phyloP scores from a whole-genome alignment of 805 yeast species.

The Candida vaughaniae region DNA sequence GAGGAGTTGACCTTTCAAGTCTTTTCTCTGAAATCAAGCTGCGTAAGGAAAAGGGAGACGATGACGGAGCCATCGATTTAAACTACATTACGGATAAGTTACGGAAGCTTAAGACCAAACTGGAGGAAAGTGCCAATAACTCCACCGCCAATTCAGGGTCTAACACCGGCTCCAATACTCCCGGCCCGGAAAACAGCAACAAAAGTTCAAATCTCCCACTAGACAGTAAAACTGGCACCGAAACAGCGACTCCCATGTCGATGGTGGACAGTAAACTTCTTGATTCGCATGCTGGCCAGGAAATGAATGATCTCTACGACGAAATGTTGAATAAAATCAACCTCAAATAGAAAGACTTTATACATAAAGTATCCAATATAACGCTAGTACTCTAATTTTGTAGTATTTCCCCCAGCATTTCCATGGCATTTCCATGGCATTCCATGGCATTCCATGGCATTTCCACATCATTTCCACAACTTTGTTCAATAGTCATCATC shows the following conservation, averaged over 20 bases:
- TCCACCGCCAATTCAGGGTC: no score
- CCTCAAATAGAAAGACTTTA: conserved; percentile 7
- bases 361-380: no score
- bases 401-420: no score
- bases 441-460: no score
- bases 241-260: conserved; percentile 5
- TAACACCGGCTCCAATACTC: not conserved
- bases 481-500: conserved; percentile 38
- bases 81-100: conserved; percentile 19
- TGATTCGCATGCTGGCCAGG: conserved; percentile 4
- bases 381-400: no score
- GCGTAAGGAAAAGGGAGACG: conserved; percentile 9
- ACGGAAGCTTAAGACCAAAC: conserved; percentile 3
- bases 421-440: no score
- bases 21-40: conserved; percentile 15
- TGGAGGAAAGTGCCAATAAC: no score
- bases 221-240: not conserved
- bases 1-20: conserved; percentile 31
- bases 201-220: not conserved
- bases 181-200: not conserved
- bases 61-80: conserved; percentile 12
- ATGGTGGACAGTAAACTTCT: conserved; percentile 7
- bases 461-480: no score
- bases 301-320: conserved; percentile 21
- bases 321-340: conserved; percentile 19